Evolutionary conservation across 148 eudicot genomes (phyloP).

Genomic region (Talinum fruticosum): DNA sequence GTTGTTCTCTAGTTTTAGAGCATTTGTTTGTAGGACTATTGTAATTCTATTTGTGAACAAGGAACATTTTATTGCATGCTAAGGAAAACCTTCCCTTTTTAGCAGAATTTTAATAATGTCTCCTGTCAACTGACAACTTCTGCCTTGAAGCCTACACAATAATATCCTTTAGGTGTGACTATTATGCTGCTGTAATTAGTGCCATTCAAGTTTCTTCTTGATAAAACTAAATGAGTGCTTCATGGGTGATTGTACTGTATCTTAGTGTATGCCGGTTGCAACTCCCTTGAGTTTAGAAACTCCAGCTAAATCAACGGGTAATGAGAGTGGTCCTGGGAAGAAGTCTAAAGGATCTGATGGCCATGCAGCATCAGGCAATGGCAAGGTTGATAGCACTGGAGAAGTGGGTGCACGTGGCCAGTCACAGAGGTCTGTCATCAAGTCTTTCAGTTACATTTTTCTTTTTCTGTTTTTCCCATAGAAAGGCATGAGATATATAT

Average conservation of each 20-base stretch:
- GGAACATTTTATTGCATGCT: background rate
- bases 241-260: conserved; percentile 26
- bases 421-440: conserved; percentile 43
- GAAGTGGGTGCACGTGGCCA: conserved; percentile 32
- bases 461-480: background rate
- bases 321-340: conserved; percentile 41
- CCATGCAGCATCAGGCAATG: conserved; percentile 34
- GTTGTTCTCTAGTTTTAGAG: background rate
- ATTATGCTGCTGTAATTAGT: background rate
- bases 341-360: conserved; percentile 40
- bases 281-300: conserved; percentile 46
- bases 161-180: background rate
- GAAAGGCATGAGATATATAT: background rate
- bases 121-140: background rate
- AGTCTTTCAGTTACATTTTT: background rate
- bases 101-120: background rate
- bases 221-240: conserved; percentile 3
- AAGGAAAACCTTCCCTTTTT: background rate
- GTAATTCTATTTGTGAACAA: too few relatives aligned
- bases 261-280: conserved; percentile 42
- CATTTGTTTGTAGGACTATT: too few relatives aligned
- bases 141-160: background rate
- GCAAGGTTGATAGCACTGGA: conserved; percentile 38
- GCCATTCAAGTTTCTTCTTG: conserved; percentile 8
- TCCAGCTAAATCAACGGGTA: conserved; percentile 33